These are phyloP conservation scores for Ceratonia siliqua DNA, from an alignment of 306 rosid species.

Conservation along the genomic window DNA sequence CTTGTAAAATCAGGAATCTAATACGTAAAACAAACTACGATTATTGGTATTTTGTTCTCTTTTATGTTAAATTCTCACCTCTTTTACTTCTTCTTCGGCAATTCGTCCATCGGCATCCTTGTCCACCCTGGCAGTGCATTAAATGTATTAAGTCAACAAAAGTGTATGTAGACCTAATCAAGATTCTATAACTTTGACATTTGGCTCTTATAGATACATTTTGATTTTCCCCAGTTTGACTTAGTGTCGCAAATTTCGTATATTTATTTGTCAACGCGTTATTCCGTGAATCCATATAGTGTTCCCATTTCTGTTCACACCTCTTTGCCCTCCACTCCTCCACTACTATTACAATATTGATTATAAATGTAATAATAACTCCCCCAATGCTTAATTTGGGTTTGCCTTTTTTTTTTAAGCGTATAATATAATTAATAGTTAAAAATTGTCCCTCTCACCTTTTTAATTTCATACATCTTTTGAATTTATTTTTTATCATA, in stretches of 20 bases:
- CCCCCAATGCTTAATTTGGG: no score
- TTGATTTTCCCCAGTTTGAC: slow-evolving; percentile 20
- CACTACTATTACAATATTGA: no score
- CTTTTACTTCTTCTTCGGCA: slow-evolving; percentile 73
- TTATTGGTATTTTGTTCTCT: background rate
- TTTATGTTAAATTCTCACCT: slow-evolving; percentile 45
- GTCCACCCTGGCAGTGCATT: slow-evolving; percentile 72
- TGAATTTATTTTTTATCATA: no score
- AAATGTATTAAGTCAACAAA: background rate
- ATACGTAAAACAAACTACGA: no score
- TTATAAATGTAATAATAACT: no score
- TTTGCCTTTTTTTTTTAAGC: no score
- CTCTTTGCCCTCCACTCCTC: background rate
- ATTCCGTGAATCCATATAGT: no score
- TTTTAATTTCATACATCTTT: no score
- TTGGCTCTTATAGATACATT: background rate
- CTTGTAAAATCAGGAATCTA: background rate
- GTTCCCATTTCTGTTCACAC: background rate
- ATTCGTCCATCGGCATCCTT: slow-evolving; percentile 89
- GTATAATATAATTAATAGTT: no score
- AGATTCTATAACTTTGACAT: background rate
- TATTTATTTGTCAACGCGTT: no score
- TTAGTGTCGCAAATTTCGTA: no score
- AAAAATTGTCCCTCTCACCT: no score
- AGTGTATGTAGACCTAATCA: slow-evolving; percentile 26